Percentiles rank a stretch among this genome's conserved stretches.
These are phyloP conservation scores for Centrapalus pauciflorus DNA, from an alignment of 129 eudicot genomes.

Conservation along the genomic window DNA sequence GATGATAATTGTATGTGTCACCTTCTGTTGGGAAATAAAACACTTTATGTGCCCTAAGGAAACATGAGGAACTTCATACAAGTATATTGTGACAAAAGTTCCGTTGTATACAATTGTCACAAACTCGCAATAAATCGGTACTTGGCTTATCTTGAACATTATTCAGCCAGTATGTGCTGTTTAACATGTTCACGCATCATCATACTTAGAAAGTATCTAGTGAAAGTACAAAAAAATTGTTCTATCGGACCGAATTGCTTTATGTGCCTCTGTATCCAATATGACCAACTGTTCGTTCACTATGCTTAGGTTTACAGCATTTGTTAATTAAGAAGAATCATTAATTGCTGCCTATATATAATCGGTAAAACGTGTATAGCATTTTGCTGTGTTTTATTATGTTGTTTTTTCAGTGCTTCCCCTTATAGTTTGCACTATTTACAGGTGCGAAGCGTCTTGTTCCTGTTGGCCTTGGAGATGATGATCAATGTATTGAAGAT, in stretches of 20 bases:
- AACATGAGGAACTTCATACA: background rate
- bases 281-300: background rate
- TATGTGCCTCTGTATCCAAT: background rate
- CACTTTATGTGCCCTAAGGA: background rate
- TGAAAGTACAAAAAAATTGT: background rate
- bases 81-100: background rate
- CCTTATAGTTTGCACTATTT: background rate
- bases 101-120: background rate
- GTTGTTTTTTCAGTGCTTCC: background rate
- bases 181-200: background rate
- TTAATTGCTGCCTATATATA: background rate
- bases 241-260: background rate
- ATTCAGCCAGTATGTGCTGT: background rate
- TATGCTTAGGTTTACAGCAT: background rate
- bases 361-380: background rate
- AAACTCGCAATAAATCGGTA: background rate
- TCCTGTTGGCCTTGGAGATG: constrained; percentile 95
- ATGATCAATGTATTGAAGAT: constrained; percentile 98
- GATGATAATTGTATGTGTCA: background rate
- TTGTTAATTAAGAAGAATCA: background rate
- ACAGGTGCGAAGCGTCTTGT: constrained; percentile 89
- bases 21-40: constrained; percentile 4
- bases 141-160: too few relatives aligned
- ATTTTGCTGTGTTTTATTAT: background rate
- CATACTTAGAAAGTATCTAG: background rate